Evolutionary conservation across 768 basidiomycete genomes (phyloP), one percentile per base, ranked within the genome.

Genomic region (Pulveroboletus sp.): DNA sequence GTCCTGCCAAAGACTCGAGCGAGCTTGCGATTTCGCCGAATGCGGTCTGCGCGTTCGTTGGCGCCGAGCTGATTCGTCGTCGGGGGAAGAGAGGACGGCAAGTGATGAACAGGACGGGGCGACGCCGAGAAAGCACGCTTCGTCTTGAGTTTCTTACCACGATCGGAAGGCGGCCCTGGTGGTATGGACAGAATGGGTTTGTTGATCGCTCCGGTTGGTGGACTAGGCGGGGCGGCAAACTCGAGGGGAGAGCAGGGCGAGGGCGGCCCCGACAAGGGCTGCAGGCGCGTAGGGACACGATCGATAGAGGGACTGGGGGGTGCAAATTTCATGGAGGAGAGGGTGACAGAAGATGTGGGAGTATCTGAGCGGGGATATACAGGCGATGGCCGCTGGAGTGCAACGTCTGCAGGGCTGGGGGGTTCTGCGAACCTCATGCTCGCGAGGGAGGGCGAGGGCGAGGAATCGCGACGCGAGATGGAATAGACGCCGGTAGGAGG

Each of bases 1-100:
- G 75, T 80, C 65, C 81, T 76, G 35, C 89, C 89, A 47, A 92
- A 83, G n/a, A 92, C 70, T 54, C 84, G 83, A n/a, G 85, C 75
- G 41, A 92, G 77, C 66, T 93, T 93, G 59, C 85, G 82, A 43
- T 82, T 79, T 57, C 83, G 85, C 46, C 80, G 75, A 27, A 92
- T 72, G 49, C 85, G 80, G 43, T 86, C 86, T 0, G 84, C 78
- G 26, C 89, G 86, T 55, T 86, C 81, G 11, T 76, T 73, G 16
- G 81, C 70, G 54, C 73, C 73, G 40, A 89, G 81, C 54, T 76
- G 68, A 67, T 91, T 90, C 5, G 81, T 82, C 3, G 85, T 86
- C 2, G 82, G 79, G 0, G 85, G 84, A 19, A 78, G 68, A 19
- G 64, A 43, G n/a, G 54, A 54, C 19, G 47, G 42, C 3, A 38